Evolutionary conservation across 495 filamentous ascomycete species (phyloP).

Genomic region (Achaetomiella virescens): DNA sequence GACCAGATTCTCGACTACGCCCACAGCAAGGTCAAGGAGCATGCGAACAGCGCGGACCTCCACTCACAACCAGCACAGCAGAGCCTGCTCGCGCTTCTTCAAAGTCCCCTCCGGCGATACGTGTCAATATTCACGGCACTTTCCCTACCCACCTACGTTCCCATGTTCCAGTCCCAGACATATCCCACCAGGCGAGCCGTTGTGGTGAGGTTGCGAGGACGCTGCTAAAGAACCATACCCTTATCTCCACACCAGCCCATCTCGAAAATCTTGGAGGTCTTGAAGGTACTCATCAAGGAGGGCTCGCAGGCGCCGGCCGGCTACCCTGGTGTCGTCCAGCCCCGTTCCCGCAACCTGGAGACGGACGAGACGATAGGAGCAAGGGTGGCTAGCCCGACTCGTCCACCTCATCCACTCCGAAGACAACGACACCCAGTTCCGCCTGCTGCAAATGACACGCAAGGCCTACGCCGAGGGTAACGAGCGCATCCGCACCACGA

Average conservation of each 20-base stretch:
- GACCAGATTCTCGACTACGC: conserved; percentile 91
- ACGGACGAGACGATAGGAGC: conserved; percentile 95
- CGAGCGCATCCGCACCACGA: conserved; percentile 91
- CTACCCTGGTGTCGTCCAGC: conserved; percentile 72
- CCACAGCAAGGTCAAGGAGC: conserved; percentile 78
- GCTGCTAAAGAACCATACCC: conserved; percentile 71
- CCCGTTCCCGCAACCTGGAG: conserved; percentile 55
- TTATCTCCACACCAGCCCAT: conserved; percentile 66
- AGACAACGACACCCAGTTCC: conserved; percentile 89
- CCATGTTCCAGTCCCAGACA: conserved; percentile 84
- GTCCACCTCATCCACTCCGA: conserved; percentile 78
- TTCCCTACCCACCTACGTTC: conserved; percentile 82
- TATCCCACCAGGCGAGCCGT: conserved; percentile 88
- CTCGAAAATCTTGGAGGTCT: conserved; percentile 79
- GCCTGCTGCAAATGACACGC: conserved; percentile 81
- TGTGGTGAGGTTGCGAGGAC: conserved; percentile 73
- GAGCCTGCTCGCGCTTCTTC: conserved; percentile 79
- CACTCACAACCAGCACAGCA: conserved; percentile 83
- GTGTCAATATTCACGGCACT: conserved; percentile 89
- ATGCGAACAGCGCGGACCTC: conserved; percentile 87
- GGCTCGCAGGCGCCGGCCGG: conserved; percentile 77
- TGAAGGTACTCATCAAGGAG: conserved; percentile 88
- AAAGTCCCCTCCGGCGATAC: conserved; percentile 83
- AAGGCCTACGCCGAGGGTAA: conserved; percentile 90
- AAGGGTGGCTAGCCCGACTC: conserved; percentile 90